Conservation (phyloP, 2,329 filamentous ascomycete species). For the Nemania abortiva region DNA sequence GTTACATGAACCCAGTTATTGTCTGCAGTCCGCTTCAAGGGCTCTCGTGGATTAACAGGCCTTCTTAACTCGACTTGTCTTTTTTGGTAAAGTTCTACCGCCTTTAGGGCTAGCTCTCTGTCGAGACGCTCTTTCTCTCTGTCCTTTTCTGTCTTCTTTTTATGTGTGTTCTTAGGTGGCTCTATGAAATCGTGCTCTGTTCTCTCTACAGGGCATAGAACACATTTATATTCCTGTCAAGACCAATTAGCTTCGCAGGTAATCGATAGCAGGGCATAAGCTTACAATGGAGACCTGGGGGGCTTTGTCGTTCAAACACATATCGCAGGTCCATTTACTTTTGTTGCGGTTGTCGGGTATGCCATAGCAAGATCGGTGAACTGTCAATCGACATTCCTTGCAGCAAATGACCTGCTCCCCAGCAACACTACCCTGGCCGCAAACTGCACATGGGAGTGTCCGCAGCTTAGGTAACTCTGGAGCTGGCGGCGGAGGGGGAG, state of each 20-base stretch:
- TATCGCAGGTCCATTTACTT: constrained; percentile 93
- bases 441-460: constrained; percentile 86
- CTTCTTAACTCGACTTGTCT: constrained; percentile 87
- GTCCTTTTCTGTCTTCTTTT: constrained; percentile 91
- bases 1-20: constrained; percentile 99
- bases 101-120: constrained; percentile 83
- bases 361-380: constrained; percentile 95
- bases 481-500: constrained; percentile 56
- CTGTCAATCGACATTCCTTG: constrained; percentile 88
- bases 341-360: constrained; percentile 75
- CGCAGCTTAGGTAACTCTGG: constrained; percentile 85
- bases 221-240: constrained; percentile 84
- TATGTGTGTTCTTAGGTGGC: constrained; percentile 81
- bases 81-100: constrained; percentile 83
- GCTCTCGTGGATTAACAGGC: constrained; percentile 85
- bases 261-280: constrained; percentile 39
- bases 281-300: constrained; percentile 90
- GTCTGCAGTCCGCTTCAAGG: constrained; percentile 91
- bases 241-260: constrained; percentile 47
- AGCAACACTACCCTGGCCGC: constrained; percentile 77
- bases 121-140: constrained; percentile 89
- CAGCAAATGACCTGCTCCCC: constrained; percentile 81
- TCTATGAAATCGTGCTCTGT: constrained; percentile 89
- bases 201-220: constrained; percentile 85
- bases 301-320: constrained; percentile 93